Evolutionary conservation across 805 yeast genomes (phyloP).

Genomic region (Schwanniomyces vanrijiae): DNA sequence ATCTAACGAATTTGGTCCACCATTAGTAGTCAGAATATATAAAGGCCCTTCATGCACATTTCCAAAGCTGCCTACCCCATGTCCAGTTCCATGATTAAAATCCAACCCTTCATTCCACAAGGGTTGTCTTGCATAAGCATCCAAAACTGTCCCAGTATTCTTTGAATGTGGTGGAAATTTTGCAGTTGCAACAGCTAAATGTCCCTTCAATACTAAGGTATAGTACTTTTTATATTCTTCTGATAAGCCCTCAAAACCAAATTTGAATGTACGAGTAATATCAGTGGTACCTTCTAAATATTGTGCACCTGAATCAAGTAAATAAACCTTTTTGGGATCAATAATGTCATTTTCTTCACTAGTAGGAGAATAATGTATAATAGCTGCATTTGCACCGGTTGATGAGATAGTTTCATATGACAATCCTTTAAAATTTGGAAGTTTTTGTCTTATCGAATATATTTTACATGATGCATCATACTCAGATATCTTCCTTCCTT

Average conservation of each 20-base stretch:
- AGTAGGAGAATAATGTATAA: slow-evolving; percentile 75
- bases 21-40: slow-evolving; percentile 63
- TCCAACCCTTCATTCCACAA: slow-evolving; percentile 82
- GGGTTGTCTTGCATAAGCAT: slow-evolving; percentile 77
- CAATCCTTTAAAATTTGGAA: slow-evolving; percentile 59
- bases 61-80: slow-evolving; percentile 91
- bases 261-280: slow-evolving; percentile 84
- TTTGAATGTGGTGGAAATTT: slow-evolving; percentile 68
- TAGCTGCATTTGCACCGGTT: slow-evolving; percentile 71
- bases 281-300: slow-evolving; percentile 95
- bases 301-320: slow-evolving; percentile 91
- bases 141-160: slow-evolving; percentile 74
- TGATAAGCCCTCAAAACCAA: slow-evolving; percentile 34
- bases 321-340: slow-evolving; percentile 65
- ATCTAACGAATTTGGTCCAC: slow-evolving; percentile 50
- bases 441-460: slow-evolving; percentile 51
- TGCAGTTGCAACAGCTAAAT: slow-evolving; percentile 78
- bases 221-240: slow-evolving; percentile 70
- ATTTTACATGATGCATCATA: slow-evolving; percentile 64
- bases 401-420: slow-evolving; percentile 79
- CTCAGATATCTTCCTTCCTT: slow-evolving; percentile 51
- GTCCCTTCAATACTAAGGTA: slow-evolving; percentile 89
- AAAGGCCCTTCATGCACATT: slow-evolving; percentile 95
- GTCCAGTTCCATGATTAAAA: slow-evolving; percentile 95
- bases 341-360: slow-evolving; percentile 56